phyloP scores from a whole-genome alignment of 257 asterid species.

The Prunella vulgaris region DNA sequence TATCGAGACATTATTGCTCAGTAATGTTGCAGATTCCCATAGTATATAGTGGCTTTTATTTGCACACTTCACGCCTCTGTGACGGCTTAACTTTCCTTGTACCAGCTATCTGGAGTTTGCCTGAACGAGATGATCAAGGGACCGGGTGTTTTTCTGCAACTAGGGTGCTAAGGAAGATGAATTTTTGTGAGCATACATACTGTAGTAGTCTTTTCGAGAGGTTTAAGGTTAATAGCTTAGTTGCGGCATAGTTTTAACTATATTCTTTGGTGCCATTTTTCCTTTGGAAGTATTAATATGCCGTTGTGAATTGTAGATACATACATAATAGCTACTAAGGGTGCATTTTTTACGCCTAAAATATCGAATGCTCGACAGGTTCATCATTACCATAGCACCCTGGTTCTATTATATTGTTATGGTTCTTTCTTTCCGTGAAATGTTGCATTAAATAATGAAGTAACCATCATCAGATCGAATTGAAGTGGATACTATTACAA shows the following conservation, averaged over 20 bases:
- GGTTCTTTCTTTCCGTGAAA: too few relatives aligned
- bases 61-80: not conserved
- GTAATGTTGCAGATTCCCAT: not conserved
- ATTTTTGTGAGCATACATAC: conserved; percentile 19
- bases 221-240: conserved; percentile 24
- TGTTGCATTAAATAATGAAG: too few relatives aligned
- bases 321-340: conserved; percentile 11
- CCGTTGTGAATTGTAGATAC: conserved; percentile 31
- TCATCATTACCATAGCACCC: not conserved
- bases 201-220: conserved; percentile 19
- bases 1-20: not conserved
- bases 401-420: not conserved
- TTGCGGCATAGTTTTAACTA: conserved; percentile 19
- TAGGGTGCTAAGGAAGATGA: conserved; percentile 12
- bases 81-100: not conserved
- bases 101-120: conserved; percentile 24
- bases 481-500: too few relatives aligned
- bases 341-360: not conserved
- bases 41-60: not conserved
- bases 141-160: conserved; percentile 18
- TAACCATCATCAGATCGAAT: too few relatives aligned
- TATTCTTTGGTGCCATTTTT: conserved; percentile 24
- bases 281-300: not conserved
- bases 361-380: conserved; percentile 13
- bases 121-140: conserved; percentile 7